Evolutionary conservation across 441 rosid genomes (phyloP).

Genomic region (Iberis amara): DNA sequence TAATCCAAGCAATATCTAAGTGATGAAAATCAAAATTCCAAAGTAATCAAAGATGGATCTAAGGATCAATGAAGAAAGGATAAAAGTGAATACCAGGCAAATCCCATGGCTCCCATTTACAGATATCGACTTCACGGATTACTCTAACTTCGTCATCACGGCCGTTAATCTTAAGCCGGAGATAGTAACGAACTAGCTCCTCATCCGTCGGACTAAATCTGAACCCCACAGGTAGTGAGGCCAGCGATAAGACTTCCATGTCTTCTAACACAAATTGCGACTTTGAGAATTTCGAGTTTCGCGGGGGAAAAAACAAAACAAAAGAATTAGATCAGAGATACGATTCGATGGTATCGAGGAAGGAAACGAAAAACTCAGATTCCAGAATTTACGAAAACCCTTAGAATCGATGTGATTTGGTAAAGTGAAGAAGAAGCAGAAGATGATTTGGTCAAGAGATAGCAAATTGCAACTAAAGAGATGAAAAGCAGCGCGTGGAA

Average conservation of each 20-base stretch:
- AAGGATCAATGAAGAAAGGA: background rate
- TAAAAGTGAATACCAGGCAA: conserved; percentile 47
- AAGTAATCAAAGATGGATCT: background rate
- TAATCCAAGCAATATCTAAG: background rate
- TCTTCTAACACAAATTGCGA: conserved; percentile 11
- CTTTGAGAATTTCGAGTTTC: conserved; percentile 9
- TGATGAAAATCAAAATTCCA: background rate
- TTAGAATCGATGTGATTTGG: conserved; percentile 22
- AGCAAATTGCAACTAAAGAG: background rate
- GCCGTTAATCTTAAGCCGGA: conserved; percentile 67
- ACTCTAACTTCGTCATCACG: conserved; percentile 39
- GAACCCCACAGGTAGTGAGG: conserved; percentile 38
- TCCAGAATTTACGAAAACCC: conserved; percentile 23
- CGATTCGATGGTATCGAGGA: conserved; percentile 23
- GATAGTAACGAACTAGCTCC: conserved; percentile 44
- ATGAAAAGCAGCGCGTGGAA: conserved; percentile 19
- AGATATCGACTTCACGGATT: conserved; percentile 73
- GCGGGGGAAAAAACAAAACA: background rate
- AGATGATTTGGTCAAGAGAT: background rate
- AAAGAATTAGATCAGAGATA: conserved; percentile 12
- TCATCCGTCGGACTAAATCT: conserved; percentile 44
- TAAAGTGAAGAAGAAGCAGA: conserved; percentile 27
- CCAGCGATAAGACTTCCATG: conserved; percentile 27
- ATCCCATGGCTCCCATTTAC: conserved; percentile 87
- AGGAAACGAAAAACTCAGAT: conserved; percentile 11